These are phyloP conservation scores for Globisporangium barbulae DNA, from an alignment of 352 stramenopile species.

Conservation along the genomic window DNA sequence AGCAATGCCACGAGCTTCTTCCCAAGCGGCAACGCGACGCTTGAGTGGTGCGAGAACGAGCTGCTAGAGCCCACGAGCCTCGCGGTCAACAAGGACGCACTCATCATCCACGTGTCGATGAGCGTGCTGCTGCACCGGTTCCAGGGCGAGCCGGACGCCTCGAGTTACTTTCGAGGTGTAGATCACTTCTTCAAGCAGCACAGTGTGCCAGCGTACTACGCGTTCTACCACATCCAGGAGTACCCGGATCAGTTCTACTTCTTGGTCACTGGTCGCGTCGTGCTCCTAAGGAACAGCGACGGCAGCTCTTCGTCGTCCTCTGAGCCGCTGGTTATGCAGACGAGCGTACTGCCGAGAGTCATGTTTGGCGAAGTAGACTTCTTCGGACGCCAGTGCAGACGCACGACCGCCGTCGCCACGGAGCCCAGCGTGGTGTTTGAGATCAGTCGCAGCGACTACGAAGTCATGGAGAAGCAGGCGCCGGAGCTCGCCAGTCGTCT, in stretches of 20 bases:
- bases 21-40: slow-evolving; percentile 59
- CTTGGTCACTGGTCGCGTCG: slow-evolving; percentile 62
- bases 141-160: slow-evolving; percentile 71
- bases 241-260: slow-evolving; percentile 72
- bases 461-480: slow-evolving; percentile 51
- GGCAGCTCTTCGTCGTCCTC: slow-evolving; percentile 26
- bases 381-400: slow-evolving; percentile 65
- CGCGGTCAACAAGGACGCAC: slow-evolving; percentile 22
- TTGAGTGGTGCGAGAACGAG: slow-evolving; percentile 79
- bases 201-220: slow-evolving; percentile 45
- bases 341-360: slow-evolving; percentile 67
- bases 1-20: slow-evolving; percentile 60
- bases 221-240: slow-evolving; percentile 72
- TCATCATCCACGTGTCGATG: slow-evolving; percentile 69
- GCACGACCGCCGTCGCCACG: slow-evolving; percentile 50
- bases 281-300: slow-evolving; percentile 76
- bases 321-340: slow-evolving; percentile 40
- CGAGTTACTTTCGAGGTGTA: slow-evolving; percentile 56
- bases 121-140: slow-evolving; percentile 72
- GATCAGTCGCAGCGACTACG: slow-evolving; percentile 60
- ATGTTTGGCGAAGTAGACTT: slow-evolving; percentile 89
- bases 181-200: slow-evolving; percentile 64
- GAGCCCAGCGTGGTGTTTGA: slow-evolving; percentile 66
- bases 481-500: slow-evolving; percentile 68
- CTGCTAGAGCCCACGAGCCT: slow-evolving; percentile 38